Percentiles rank a stretch among this genome's conserved stretches.
Evolutionary conservation across 768 basidiomycete species (phyloP).

Genomic region (Termitomyces sp.): DNA sequence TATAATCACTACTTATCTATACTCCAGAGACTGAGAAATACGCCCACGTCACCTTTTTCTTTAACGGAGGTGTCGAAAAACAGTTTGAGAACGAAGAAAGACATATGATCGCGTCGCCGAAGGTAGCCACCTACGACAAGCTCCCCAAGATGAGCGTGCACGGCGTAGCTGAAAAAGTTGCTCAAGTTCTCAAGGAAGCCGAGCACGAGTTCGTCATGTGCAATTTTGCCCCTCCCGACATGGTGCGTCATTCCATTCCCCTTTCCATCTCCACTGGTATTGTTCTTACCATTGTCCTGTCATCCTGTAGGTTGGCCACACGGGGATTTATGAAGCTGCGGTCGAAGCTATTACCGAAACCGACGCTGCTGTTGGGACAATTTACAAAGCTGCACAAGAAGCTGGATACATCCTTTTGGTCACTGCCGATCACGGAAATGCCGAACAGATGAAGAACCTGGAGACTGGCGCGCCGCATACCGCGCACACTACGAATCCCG

Average conservation of each 20-base stretch:
- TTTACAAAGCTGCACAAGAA: constrained; percentile 80
- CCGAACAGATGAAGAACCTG: constrained; percentile 87
- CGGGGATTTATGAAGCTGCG: constrained; percentile 87
- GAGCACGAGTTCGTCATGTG: constrained; percentile 93
- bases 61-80: constrained; percentile 95
- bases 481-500: constrained; percentile 85
- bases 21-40: constrained; percentile 90
- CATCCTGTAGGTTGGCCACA: constrained; percentile 75
- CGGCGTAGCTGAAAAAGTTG: constrained; percentile 88
- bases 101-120: constrained; percentile 86
- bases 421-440: constrained; percentile 95
- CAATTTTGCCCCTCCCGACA: constrained; percentile 96
- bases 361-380: constrained; percentile 82
- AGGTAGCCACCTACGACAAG: constrained; percentile 92
- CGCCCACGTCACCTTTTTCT: constrained; percentile 97
- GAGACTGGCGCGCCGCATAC: constrained; percentile 87
- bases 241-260: constrained; percentile 44
- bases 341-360: constrained; percentile 85
- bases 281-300: neutral
- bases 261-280: neutral
- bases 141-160: constrained; percentile 88
- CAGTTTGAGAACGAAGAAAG: constrained; percentile 82
- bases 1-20: neutral
- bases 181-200: constrained; percentile 65
- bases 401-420: constrained; percentile 84